Base-by-base conservation (phyloP, 192 early-diverging fungal genomes). In the Coemansia umbellata region DNA sequence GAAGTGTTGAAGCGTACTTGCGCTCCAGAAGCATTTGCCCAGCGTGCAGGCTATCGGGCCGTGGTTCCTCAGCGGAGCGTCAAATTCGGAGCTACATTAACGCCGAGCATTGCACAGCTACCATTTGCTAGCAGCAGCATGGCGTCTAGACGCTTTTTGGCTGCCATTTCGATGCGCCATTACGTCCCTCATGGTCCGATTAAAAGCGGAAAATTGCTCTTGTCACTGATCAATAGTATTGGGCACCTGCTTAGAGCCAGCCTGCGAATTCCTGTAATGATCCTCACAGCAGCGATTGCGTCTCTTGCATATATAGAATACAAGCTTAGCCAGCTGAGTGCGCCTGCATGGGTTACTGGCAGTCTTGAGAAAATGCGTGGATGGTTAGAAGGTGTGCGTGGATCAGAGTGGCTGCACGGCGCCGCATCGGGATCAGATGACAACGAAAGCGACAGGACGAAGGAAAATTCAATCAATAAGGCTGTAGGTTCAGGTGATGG, bases 231-330 rank as follows among this genome's bases (percentile, higher is more conserved):
- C 4, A 49, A 50, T 31, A 69, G 57, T 33, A 53, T 76, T 27
- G 13, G 49, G 8, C 48, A 62, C 31, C 37, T 62, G 3, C 19
- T 65, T 18, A 47, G 52, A 19, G 50, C 41, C 8, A 47, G 62
- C 8, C 23, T 69, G 53, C 61, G 73, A 3, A 47, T 76, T 26
- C 73, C 73, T 14, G 58, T 76, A 13, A 69, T 69, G 61, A 31
- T 76, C 22, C 53, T 76, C 5, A 76, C 73, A 6, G 50, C 73
- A 4, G 59, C 58, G 8, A 76, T 76, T 19, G 73, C 66, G 6
- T 64, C 66, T 21, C 54, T 76, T 37, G 66, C 73, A 1, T 76
- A 76, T 28, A 35, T 76, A 2, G 73, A 76, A 58, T 76, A 76
- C 37, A 76, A 76, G 42, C 66, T 76, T 37, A 65, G 56, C 14